Evolutionary conservation across 106 monocot genomes (phyloP), one percentile per base, ranked within the genome.

Genomic region (Vanilla planifolia): DNA sequence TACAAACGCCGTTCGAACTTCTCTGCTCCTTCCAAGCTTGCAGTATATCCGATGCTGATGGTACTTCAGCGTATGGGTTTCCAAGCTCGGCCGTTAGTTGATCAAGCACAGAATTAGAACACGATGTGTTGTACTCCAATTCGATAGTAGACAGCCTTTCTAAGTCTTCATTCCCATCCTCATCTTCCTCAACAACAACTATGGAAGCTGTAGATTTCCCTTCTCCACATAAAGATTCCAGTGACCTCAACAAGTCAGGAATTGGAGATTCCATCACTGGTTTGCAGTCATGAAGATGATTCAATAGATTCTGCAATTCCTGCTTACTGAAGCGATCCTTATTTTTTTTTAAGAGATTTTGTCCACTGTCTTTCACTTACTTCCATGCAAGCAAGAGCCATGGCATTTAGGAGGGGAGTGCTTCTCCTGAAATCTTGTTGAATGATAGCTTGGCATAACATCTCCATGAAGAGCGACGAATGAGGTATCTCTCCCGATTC

Each of bases 381-480:
- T 71, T 70, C 73, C 35, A 86, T 22, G 35, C 89, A 83, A 71
- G 89, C 81, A 72, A 78, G 61, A 53, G 79, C 76, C 95, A 95
- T 89, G 66, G 73, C 45, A 50, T 84, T 90, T n/a, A 95, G 51
- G 14, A 95, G 73, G 33, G 21, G 14, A 27, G 71, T 48, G 10
- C 73, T 71, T 68, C 71, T 80, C 40, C 71, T 68, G 59, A 77
- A 77, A 40, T 84, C 62, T 46, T 76, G 68, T 52, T 62, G 72
- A 48, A 24, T 39, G 57, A 95, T 61, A 3, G 71, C 43, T 16
- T 81, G 78, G 64, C 78, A 84, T 64, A 95, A 51, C 73, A 86
- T 65, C 73, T 89, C 89, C 23, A 63, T 72, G 59, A 95, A 90
- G 32, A 95, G 48, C 11, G 83, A 70, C 14, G 63, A n/a, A 56